Conservation (phyloP, 805 yeast species). For the Kuraishia cidri region DNA sequence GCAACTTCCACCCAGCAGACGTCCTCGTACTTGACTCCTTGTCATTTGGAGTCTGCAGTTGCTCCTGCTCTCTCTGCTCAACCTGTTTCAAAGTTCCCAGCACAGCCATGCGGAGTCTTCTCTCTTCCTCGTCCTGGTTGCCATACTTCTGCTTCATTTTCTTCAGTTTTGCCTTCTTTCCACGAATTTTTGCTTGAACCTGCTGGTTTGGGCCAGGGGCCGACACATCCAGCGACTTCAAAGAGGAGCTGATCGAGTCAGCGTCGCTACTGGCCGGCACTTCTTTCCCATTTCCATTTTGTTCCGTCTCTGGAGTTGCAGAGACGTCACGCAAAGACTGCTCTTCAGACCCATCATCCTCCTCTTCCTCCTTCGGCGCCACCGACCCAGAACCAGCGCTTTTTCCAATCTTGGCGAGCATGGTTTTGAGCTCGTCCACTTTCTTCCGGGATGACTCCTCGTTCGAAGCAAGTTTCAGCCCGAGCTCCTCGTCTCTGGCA, state of each 20-base stretch:
- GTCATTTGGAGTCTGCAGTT: conserved; percentile 1
- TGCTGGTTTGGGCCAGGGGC: conserved; percentile 11
- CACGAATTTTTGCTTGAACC: conserved; percentile 48
- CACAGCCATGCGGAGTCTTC: conserved; percentile 63
- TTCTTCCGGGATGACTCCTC: conserved; percentile 15
- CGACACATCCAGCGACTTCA: conserved; percentile 3
- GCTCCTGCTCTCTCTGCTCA: conserved; percentile 13
- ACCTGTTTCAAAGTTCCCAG: conserved; percentile 73
- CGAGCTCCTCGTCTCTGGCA: conserved; percentile 18
- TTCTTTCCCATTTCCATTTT: conserved; percentile 4
- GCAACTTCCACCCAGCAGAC: conserved; percentile 3
- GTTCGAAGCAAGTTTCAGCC: conserved; percentile 16
- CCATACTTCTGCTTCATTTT: conserved; percentile 78
- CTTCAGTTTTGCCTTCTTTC: conserved; percentile 77
- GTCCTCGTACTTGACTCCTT: conserved; percentile 1
- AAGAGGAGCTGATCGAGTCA: conserved; percentile 6
- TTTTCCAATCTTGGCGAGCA: conserved; percentile 16
- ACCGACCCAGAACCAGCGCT: conserved; percentile 2
- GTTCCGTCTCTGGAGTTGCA: conserved; percentile 5
- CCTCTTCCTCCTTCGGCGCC: conserved; percentile 1
- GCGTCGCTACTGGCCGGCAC: no score
- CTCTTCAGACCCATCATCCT: neutral
- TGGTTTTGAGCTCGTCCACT: conserved; percentile 17
- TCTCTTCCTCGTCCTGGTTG: conserved; percentile 89
- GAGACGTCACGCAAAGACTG: no score